Conservation (phyloP, 768 basidiomycete genomes). For the Chalciporus pseudorubinellus region DNA sequence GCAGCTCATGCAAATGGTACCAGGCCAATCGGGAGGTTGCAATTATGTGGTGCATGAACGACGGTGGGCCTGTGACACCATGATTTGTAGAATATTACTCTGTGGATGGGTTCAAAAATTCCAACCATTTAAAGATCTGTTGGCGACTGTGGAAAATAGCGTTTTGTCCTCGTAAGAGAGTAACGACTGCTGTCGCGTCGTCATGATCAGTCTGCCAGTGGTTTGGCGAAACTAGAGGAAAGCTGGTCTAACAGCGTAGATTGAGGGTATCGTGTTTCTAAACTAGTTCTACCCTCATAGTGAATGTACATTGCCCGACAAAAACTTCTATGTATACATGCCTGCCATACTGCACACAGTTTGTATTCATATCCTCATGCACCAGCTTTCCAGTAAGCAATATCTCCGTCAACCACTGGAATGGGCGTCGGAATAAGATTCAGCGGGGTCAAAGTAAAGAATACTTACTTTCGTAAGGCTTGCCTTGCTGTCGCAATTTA, state of each 20-base stretch:
- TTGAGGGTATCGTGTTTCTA: neutral
- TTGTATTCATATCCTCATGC: constrained; percentile 29
- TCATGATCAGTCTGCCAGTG: too few species aligned
- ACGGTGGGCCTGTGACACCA: too few species aligned
- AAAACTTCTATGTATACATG: constrained; percentile 12
- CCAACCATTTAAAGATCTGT: too few species aligned
- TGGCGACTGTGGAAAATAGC: too few species aligned
- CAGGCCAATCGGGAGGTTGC: neutral
- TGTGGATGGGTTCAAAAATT: too few species aligned
- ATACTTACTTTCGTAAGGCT: constrained; percentile 87
- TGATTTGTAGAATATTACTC: too few species aligned
- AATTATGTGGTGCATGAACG: too few species aligned
- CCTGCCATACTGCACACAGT: constrained; percentile 9
- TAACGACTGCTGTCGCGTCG: too few species aligned
- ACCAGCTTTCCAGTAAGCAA: constrained; percentile 90
- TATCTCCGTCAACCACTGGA: constrained; percentile 83
- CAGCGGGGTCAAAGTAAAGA: neutral
- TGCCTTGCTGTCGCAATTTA: constrained; percentile 93
- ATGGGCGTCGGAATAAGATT: constrained; percentile 6
- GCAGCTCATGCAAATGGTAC: neutral
- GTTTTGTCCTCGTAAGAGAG: too few species aligned
- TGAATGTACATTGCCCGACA: constrained; percentile 10
- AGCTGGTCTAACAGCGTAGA: neutral
- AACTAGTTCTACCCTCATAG: neutral
- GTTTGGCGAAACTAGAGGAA: too few species aligned